Percentiles rank a stretch among this genome's conserved stretches.
phyloP scores from a whole-genome alignment of 371 early-diverging fungal species.

The Mortierella sp. region DNA sequence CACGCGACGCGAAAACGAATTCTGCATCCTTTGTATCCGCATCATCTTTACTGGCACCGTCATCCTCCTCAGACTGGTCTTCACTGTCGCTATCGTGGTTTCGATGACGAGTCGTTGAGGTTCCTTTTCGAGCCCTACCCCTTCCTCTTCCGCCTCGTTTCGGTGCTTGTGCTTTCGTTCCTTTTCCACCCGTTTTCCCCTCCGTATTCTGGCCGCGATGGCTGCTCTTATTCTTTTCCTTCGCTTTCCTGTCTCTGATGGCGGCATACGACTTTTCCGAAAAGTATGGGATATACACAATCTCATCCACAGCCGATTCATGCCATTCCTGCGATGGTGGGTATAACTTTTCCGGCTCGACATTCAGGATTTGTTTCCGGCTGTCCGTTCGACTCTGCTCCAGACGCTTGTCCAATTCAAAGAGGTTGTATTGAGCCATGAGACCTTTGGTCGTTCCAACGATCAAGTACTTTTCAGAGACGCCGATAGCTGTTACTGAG shows the following conservation, averaged over 20 bases:
- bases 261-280: conserved; percentile 33
- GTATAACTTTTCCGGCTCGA: conserved; percentile 42
- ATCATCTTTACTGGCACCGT: conserved; percentile 1
- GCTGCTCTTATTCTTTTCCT: conserved; percentile 22
- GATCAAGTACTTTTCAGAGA: conserved; percentile 46
- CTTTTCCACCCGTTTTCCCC: neutral
- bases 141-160: conserved; percentile 17
- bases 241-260: conserved; percentile 8
- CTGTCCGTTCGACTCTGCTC: neutral
- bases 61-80: neutral
- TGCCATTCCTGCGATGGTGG: conserved; percentile 70
- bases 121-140: conserved; percentile 62
- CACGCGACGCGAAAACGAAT: conserved; percentile 47
- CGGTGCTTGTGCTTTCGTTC: conserved; percentile 16
- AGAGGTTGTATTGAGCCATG: conserved; percentile 48
- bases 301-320: conserved; percentile 67
- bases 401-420: conserved; percentile 4
- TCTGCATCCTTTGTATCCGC: conserved; percentile 18
- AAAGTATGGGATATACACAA: conserved; percentile 52
- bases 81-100: conserved; percentile 59
- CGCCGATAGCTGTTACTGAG: conserved; percentile 45
- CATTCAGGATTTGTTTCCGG: neutral
- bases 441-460: conserved; percentile 39
- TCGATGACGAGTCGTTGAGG: conserved; percentile 28
- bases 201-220: conserved; percentile 5